These are phyloP conservation scores for Physcia stellaris DNA, from an alignment of 495 filamentous ascomycete genomes.

Conservation along the genomic window DNA sequence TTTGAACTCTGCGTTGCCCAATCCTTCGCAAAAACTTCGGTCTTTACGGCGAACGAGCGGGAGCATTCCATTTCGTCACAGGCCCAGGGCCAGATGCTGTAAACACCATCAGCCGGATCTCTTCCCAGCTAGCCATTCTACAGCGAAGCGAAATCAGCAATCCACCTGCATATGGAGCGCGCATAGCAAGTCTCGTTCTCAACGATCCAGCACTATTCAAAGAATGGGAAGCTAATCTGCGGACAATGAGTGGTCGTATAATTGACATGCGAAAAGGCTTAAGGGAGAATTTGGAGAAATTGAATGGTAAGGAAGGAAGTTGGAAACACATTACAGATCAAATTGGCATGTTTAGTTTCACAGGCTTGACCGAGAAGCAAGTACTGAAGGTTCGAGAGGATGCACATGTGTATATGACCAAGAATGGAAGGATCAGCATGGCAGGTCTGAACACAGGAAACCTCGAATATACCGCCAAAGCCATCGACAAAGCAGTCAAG, in stretches of 20 bases:
- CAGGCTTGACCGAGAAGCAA: conserved; percentile 74
- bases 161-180: conserved; percentile 84
- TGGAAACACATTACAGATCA: conserved; percentile 98
- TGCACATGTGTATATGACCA: conserved; percentile 94
- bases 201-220: conserved; percentile 73
- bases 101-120: conserved; percentile 50
- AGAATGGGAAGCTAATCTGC: conserved; percentile 90
- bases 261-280: conserved; percentile 73
- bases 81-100: conserved; percentile 51
- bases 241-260: conserved; percentile 90
- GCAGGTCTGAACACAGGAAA: conserved; percentile 86
- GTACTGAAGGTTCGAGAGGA: conserved; percentile 68
- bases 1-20: conserved; percentile 95
- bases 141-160: conserved; percentile 97
- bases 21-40: conserved; percentile 98
- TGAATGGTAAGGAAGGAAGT: conserved; percentile 65
- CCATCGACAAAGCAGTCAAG: conserved; percentile 73
- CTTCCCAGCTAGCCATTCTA: conserved; percentile 82
- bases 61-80: conserved; percentile 91
- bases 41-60: conserved; percentile 89
- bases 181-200: conserved; percentile 68
- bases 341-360: conserved; percentile 99
- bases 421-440: conserved; percentile 96
- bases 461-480: conserved; percentile 81
- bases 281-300: conserved; percentile 59